Evolutionary conservation across 208 protist genomes (phyloP).

Genomic region (Vickermania spadyakhi): DNA sequence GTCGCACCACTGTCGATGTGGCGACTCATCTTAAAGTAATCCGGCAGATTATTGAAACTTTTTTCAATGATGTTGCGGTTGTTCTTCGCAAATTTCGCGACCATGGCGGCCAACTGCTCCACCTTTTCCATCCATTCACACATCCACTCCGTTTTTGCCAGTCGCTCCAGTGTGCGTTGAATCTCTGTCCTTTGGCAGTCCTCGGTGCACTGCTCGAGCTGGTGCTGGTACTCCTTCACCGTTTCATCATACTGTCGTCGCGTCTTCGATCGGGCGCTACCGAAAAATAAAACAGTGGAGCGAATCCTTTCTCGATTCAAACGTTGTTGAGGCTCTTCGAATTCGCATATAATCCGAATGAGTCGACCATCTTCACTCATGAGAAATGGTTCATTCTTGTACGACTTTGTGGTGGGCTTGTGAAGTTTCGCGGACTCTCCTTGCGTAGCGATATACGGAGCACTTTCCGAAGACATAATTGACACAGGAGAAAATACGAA

Average conservation of each 20-base stretch:
- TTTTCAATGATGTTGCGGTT: conserved; percentile 38
- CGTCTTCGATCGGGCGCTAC: conserved; percentile 85
- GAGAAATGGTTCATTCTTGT: conserved; percentile 81
- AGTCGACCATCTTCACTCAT: conserved; percentile 55
- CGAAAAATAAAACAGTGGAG: conserved; percentile 89
- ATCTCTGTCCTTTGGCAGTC: conserved; percentile 10
- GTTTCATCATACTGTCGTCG: conserved; percentile 53
- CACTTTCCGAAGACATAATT: conserved; percentile 3
- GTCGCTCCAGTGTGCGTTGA: conserved; percentile 29
- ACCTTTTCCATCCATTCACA: conserved; percentile 80
- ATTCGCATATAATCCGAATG: conserved; percentile 90
- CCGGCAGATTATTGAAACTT: conserved; percentile 51
- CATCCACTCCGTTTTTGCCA: conserved; percentile 86
- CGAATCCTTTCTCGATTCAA: conserved; percentile 60
- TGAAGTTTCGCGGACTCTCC: conserved; percentile 41
- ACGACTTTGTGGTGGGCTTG: conserved; percentile 81
- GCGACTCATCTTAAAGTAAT: conserved; percentile 61
- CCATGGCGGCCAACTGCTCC: conserved; percentile 40
- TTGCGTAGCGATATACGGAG: conserved; percentile 66
- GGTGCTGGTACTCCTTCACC: conserved; percentile 11
- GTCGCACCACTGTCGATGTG: conserved; percentile 16
- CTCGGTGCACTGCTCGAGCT: conserved; percentile 11
- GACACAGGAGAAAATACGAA: conserved; percentile 3
- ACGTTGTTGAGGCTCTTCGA: conserved; percentile 77
- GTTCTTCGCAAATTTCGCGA: conserved; percentile 50